Evolutionary conservation across 176 grass and related monocot genomes (phyloP), one percentile per base, ranked within the genome.

Genomic region (Alloteropsis semialata): DNA sequence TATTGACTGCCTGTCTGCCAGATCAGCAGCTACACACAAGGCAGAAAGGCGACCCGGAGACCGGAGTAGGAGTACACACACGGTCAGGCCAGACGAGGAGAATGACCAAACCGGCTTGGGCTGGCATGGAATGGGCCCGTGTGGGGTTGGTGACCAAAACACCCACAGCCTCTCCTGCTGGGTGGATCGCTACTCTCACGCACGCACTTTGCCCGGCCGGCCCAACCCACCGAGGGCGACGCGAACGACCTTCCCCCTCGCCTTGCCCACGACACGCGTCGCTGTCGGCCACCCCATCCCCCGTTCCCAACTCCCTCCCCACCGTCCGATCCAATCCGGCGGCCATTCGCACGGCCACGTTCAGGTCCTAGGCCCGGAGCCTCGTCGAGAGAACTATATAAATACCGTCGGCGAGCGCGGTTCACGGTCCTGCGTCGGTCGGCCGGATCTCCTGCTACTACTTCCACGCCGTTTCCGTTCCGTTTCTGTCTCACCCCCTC

Each of bases 261-360:
- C 22, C 22, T 15, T 6, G 22, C 53, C 53, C 21, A 10, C 22
- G 51, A 54, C 21, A 60, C 34, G 34, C 9, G 79, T 82, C 66
- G 37, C 67, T 61, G 2, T 72, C 53, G 13, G 5, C 19, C 24
- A 18, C 56, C 22, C n/a, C 22, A 51, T 41, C 27, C 38, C 24
- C 74, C 0, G 6, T 10, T 3, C 2, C 39, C 27, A 7, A 11
- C 33, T 28, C 3, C 13, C 10, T 21, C 4, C 0, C 14, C 27
- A 3, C 41, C 54, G 32, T 65, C 59, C 45, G 81, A 75, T 75
- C 56, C n/a, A 58, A 75, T 83, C 81, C 30, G n/a, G 71, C 28
- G 81, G 57, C 44, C 32, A 1, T 4, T 19, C 22, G 18, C 24
- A n/a, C 33, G 22, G 6, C 17, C 18, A 16, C 18, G 8, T 10